Base-by-base conservation (phyloP, 2,329 filamentous ascomycete genomes). In the Stemphylium beticola region DNA sequence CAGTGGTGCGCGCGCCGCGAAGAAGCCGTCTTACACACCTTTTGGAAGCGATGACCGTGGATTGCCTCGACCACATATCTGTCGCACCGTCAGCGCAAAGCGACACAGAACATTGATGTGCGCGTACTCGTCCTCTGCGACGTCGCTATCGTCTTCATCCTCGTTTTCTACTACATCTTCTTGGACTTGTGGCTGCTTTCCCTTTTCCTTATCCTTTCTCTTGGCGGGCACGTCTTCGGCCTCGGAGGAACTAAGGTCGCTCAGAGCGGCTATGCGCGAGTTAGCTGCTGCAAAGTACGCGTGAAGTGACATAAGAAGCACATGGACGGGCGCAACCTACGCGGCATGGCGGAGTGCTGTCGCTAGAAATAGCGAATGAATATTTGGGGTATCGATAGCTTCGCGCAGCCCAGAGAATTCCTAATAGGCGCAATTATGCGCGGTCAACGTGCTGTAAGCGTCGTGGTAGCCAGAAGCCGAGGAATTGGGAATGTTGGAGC, bases 1-100 rank as follows among this genome's bases (percentile, higher is more conserved):
- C 18, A 67, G 60, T 49, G 31, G 40, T 44, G 32, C n/a, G 29
- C n/a, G 29, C 26, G 14, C 34, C 40, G 48, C 2, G 14, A 29
- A 11, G 33, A 83, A 79, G 20, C 31, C 6, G 15, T 17, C 18
- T 31, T 29, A 17, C 55, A 9, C 24, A 66, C 66, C 47, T 63
- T 67, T 20, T 49, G 40, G 39, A 88, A 80, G 49, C 83, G 81
- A 74, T 93, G 91, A 29, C 78, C 81, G 40, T 87, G 70, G 63
- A 95, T 92, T 64, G 85, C 83, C 70, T 93, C 89, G 4, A 95
- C 90, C 12, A 91, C 83, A 65, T 84, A 93, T 68, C 88, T 91
- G 60, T 72, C 52, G 43, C 57, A 49, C 9, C 66, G 60, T 72
- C 49, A 76, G 65, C 54, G 9, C 46, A 33, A 55, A 38, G 48